Evolutionary conservation across 805 yeast genomes (phyloP), one percentile per base, ranked within the genome.

Genomic region (Wickerhamia fluorescens): DNA sequence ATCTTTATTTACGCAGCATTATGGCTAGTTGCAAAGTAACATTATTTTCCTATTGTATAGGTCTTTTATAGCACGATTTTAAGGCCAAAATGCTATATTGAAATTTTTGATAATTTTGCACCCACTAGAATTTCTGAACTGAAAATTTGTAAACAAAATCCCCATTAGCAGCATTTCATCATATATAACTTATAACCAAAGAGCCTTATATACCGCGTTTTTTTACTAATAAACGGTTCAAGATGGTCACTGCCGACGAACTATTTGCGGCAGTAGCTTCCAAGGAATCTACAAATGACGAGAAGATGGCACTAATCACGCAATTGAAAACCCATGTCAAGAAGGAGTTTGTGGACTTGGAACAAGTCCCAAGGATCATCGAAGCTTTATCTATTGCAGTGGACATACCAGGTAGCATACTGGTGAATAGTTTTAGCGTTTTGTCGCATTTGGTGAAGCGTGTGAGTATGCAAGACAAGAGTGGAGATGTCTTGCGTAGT

Each of bases 361-460:
- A 51, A 1, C 59, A 63, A 28, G 77, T 71, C 4, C 71, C 72
- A 8, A 45, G 56, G 22, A 73, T 72, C 47, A 58, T 73, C 32
- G 73, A 73, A 27, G 59, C 74, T 1, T 49, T 76, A 25, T 52
- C 67, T 6, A 41, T 58, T 3, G 77, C 72, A 2, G 60, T 57
- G 24, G 66, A 63, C 31, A 40, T 50, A 3, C 63, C 61, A 27
- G 30, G 51, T 19, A 47, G 61, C 7, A 58, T 73, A 12, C 61
- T 61, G 35, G 35, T 60, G 1, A 31, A 51, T 14, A 61, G 73
- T 3, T 73, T 75, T 41, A 64, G 73, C 16, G 63, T 73, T 1
- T 45, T 73, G 4, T 72, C 76, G 27, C 79, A 75, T 41, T 48
- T 75, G 29, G 66, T 75, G 17, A 75, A 73, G 34, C 52, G 82